phyloP scores from a whole-genome alignment of 2,329 filamentous ascomycete species.

The Escovopsis sp. region DNA sequence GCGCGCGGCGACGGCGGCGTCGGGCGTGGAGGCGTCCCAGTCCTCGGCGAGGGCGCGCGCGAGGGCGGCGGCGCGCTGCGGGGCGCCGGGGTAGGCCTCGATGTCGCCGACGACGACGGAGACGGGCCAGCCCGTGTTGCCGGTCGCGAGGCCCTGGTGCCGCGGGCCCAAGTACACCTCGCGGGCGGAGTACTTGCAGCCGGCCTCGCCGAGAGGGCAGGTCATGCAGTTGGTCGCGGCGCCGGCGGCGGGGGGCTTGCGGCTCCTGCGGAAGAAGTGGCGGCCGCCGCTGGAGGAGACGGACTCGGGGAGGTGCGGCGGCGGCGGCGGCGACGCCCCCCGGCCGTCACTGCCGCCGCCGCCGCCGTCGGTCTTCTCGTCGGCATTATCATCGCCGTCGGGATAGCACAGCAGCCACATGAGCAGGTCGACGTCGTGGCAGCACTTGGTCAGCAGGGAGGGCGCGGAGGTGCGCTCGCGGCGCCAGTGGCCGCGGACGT shows the following conservation, averaged over 20 bases:
- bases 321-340: constrained; percentile 4
- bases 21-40: constrained; percentile 35
- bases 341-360: no score
- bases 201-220: constrained; percentile 49
- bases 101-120: constrained; percentile 87
- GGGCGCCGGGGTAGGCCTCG: constrained; percentile 50
- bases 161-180: constrained; percentile 64
- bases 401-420: constrained; percentile 83
- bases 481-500: constrained; percentile 89
- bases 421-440: constrained; percentile 87
- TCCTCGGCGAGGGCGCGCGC: constrained; percentile 34
- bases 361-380: constrained; percentile 24
- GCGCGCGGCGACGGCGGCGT: constrained; percentile 30
- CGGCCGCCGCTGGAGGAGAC: constrained; percentile 65
- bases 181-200: constrained; percentile 75
- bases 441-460: constrained; percentile 84
- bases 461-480: constrained; percentile 63
- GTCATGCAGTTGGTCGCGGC: constrained; percentile 73
- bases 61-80: constrained; percentile 25
- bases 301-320: constrained; percentile 57
- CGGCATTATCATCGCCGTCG: no score
- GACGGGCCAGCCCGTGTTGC: constrained; percentile 67
- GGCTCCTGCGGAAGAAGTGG: constrained; percentile 59
- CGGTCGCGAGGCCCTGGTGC: constrained; percentile 42
- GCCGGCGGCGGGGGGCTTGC: constrained; percentile 65